Percentiles rank a stretch among this genome's conserved stretches.
Conservation (phyloP, 2,329 filamentous ascomycete genomes). For the Arthrobotrys sphaeroides region DNA sequence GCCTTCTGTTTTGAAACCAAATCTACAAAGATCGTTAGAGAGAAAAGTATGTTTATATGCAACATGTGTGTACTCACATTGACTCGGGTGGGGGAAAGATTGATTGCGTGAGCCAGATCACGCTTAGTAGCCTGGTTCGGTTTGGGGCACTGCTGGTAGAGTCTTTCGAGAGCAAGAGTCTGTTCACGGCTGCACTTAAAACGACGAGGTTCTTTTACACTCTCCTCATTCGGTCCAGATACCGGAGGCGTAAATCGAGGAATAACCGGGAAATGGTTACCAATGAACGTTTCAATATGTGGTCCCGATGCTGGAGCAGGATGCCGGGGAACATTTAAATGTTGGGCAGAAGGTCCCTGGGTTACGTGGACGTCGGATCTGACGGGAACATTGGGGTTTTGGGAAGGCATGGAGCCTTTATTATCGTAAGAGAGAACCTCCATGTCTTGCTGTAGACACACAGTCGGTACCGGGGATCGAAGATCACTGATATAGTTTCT, state of each 20-base stretch:
- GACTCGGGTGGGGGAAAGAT: constrained; percentile 50
- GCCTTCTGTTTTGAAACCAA: constrained; percentile 53
- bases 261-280: constrained; percentile 38
- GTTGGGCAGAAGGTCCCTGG: constrained; percentile 35
- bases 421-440: constrained; percentile 40
- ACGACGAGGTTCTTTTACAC: constrained; percentile 48
- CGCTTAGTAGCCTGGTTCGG: constrained; percentile 49
- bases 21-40: constrained; percentile 17
- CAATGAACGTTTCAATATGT: constrained; percentile 49
- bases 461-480: constrained; percentile 25
- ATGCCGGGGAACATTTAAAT: constrained; percentile 39
- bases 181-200: constrained; percentile 53
- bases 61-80: constrained; percentile 25
- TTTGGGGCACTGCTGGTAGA: constrained; percentile 52
- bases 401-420: constrained; percentile 48
- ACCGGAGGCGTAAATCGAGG: constrained; percentile 50
- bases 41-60: background rate
- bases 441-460: constrained; percentile 23
- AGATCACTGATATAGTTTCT: constrained; percentile 24
- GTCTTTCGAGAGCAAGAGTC: constrained; percentile 48
- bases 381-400: constrained; percentile 16
- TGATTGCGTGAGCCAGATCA: constrained; percentile 46
- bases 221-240: constrained; percentile 46
- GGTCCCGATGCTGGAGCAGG: constrained; percentile 24
- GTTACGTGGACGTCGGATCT: constrained; percentile 46